Percentiles rank a stretch among this genome's conserved stretches.
phyloP scores from a whole-genome alignment of 345 rosid genomes.

The Rhodamnia rubescens region DNA sequence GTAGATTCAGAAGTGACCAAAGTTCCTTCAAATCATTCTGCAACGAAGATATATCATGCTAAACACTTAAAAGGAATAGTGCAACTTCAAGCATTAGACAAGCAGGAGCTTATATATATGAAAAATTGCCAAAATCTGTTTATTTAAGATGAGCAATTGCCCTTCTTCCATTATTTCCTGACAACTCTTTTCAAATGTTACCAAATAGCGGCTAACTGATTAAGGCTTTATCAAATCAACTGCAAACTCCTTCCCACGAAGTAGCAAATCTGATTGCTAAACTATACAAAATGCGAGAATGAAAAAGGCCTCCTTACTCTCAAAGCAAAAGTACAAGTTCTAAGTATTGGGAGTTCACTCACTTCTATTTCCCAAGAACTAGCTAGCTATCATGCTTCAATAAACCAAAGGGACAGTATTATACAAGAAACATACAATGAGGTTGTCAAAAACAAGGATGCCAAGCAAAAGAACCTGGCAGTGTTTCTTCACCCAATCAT shows the following conservation, averaged over 20 bases:
- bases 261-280: not conserved
- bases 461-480: not conserved
- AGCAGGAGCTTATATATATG: not conserved
- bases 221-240: not conserved
- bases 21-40: slow-evolving; percentile 99
- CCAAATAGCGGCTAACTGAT: not conserved
- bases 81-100: not conserved
- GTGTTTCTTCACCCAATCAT: not conserved
- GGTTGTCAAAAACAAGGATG: not conserved
- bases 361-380: not conserved
- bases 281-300: not conserved
- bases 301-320: not conserved
- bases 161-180: not conserved
- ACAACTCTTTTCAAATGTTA: not conserved
- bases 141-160: not conserved
- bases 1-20: slow-evolving; percentile 98
- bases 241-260: not conserved
- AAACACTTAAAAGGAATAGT: not conserved
- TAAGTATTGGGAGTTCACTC: not conserved
- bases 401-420: not conserved
- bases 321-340: not conserved
- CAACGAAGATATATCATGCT: slow-evolving; percentile 1
- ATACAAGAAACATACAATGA: not conserved
- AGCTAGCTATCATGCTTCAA: not conserved
- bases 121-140: not conserved